These are phyloP conservation scores for Sporisorium reilianum DNA, from an alignment of 1,284 basidiomycete genomes.

Conservation along the genomic window DNA sequence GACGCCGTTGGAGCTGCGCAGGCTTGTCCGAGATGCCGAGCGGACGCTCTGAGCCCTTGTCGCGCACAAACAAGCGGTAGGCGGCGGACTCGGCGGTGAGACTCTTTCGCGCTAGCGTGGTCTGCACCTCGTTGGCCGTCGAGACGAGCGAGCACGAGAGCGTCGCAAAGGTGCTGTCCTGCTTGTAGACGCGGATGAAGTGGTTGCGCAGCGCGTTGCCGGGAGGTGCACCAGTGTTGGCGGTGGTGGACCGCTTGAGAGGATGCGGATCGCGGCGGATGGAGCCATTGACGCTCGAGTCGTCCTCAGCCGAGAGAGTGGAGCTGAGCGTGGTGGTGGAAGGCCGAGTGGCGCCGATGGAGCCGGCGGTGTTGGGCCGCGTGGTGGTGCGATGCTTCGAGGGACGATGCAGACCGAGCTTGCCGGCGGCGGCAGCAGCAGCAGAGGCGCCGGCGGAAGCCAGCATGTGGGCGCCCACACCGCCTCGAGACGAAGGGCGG, in stretches of 20 bases:
- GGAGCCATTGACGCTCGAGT: conserved; percentile 26
- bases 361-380: conserved; percentile 59
- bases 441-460: conserved; percentile 57
- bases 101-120: conserved; percentile 57
- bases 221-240: conserved; percentile 14
- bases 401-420: conserved; percentile 57
- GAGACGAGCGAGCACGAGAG: conserved; percentile 77
- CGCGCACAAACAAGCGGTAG: conserved; percentile 65
- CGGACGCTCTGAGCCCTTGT: conserved; percentile 66
- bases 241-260: conserved; percentile 37
- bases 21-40: conserved; percentile 80
- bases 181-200: conserved; percentile 80
- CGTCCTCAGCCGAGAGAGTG: conserved; percentile 45
- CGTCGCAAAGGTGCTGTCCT: conserved; percentile 80
- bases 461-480: conserved; percentile 36
- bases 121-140: conserved; percentile 76
- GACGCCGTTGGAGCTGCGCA: conserved; percentile 83
- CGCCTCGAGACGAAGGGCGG: conserved; percentile 44
- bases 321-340: conserved; percentile 47
- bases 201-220: conserved; percentile 61
- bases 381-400: conserved; percentile 41
- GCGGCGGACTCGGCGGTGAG: conserved; percentile 54
- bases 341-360: conserved; percentile 44
- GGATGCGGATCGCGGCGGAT: conserved; percentile 29
- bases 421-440: conserved; percentile 60